phyloP scores from a whole-genome alignment of 106 monocot species.

The Dendrobium huoshanense region DNA sequence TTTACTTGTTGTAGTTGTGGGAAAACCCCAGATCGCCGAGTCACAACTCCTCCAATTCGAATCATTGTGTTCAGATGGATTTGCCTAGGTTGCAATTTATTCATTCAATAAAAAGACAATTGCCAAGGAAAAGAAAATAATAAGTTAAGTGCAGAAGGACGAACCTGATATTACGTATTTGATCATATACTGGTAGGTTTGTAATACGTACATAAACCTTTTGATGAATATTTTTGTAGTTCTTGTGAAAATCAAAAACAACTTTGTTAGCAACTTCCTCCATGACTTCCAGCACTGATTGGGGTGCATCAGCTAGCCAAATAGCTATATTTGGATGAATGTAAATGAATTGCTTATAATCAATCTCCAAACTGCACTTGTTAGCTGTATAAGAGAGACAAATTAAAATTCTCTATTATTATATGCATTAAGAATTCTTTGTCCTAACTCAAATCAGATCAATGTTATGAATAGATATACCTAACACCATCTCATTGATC shows the following conservation, averaged over 20 bases:
- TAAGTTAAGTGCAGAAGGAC: background rate
- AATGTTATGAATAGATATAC: conserved; percentile 23
- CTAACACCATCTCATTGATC: conserved; percentile 96
- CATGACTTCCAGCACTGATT: conserved; percentile 98
- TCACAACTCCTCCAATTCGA: conserved; percentile 97
- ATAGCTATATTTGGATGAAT: conserved; percentile 96
- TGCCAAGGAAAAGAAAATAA: background rate
- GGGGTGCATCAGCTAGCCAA: conserved; percentile 99
- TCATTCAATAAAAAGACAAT: background rate
- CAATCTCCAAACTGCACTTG: conserved; percentile 95
- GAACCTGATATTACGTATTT: conserved; percentile 96
- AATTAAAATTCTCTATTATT: conserved; percentile 1
- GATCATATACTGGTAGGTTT: conserved; percentile 96
- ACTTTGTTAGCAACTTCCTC: conserved; percentile 93
- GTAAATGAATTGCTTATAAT: conserved; percentile 96
- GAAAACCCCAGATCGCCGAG: conserved; percentile 91
- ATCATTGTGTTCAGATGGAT: conserved; percentile 99
- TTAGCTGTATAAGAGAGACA: conserved; percentile 55
- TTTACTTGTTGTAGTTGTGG: conserved; percentile 99
- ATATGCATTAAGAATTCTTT: background rate
- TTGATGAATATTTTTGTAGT: conserved; percentile 92
- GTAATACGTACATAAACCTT: conserved; percentile 89
- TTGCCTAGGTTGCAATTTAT: conserved; percentile 43
- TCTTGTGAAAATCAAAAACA: conserved; percentile 83
- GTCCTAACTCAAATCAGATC: background rate